A percentile compares a stretch with the other conserved stretches of the same genome.
Evolutionary conservation across 164 flowering plant species (phyloP).

Genomic region (Protea cynaroides): DNA sequence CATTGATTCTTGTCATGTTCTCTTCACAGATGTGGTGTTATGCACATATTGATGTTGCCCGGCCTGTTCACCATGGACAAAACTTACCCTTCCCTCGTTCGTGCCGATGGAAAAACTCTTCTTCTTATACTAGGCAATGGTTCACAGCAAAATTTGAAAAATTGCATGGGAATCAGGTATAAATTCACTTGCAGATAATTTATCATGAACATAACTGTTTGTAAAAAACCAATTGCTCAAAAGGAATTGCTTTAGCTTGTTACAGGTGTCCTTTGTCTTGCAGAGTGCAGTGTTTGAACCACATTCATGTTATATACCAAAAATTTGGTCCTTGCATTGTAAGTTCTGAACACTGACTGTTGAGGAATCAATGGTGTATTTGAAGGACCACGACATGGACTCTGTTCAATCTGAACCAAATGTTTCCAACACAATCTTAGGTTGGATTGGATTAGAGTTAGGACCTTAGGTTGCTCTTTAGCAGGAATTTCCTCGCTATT

Average conservation of each 20-base stretch:
- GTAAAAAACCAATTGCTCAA: no score
- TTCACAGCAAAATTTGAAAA: conserved; percentile 23
- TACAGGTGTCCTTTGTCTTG: background rate
- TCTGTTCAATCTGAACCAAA: no score
- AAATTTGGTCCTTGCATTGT: no score
- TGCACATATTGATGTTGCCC: conserved; percentile 40
- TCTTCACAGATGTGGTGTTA: conserved; percentile 38
- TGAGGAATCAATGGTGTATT: no score
- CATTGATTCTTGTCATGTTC: background rate
- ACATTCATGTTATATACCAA: no score
- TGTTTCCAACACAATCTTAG: no score
- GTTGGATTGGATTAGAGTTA: no score
- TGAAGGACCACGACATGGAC: no score
- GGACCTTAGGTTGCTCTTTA: no score
- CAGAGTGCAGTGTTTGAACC: no score
- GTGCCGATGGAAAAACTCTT: conserved; percentile 33
- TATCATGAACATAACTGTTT: background rate
- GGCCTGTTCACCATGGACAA: conserved; percentile 19
- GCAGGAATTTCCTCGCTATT: no score
- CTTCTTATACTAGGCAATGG: conserved; percentile 21
- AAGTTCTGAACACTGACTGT: no score
- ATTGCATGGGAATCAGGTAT: conserved; percentile 30
- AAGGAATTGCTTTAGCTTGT: background rate
- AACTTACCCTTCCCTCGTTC: conserved; percentile 27
- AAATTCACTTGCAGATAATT: background rate